Percentiles rank a stretch among this genome's conserved stretches.
Conservation (phyloP, 1,139 yeast species). For the Suhomyces anneliseae region DNA sequence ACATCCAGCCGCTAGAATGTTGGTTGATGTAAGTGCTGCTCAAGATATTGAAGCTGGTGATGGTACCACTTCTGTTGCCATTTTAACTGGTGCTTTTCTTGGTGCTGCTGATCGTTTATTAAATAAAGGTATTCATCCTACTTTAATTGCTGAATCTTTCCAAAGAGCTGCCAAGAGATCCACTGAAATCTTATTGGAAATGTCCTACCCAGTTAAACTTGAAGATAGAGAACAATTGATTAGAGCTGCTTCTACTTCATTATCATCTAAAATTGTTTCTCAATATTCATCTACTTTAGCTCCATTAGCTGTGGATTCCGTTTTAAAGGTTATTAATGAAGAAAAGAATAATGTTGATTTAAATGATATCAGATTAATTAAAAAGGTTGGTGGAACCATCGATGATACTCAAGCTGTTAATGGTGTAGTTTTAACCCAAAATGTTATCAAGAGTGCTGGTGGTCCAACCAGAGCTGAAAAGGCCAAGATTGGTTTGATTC, state of each 20-base stretch:
- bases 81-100: slow-evolving; percentile 87
- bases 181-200: slow-evolving; percentile 78
- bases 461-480: slow-evolving; percentile 96
- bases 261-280: slow-evolving; percentile 91
- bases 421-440: slow-evolving; percentile 92
- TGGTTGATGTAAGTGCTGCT: slow-evolving; percentile 95
- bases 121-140: slow-evolving; percentile 92
- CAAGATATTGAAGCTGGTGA: slow-evolving; percentile 99
- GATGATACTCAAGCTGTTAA: slow-evolving; percentile 93
- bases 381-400: slow-evolving; percentile 95
- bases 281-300: slow-evolving; percentile 84
- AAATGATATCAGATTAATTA: slow-evolving; percentile 82
- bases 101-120: slow-evolving; percentile 93
- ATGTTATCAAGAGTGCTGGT: slow-evolving; percentile 84
- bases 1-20: slow-evolving; percentile 98
- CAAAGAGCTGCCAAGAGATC: slow-evolving; percentile 90
- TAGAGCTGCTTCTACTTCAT: slow-evolving; percentile 92
- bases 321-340: slow-evolving; percentile 68
- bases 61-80: slow-evolving; percentile 97
- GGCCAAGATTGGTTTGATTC: slow-evolving; percentile 88
- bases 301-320: slow-evolving; percentile 94
- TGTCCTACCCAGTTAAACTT: slow-evolving; percentile 77
- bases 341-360: slow-evolving; percentile 73
- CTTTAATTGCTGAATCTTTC: slow-evolving; percentile 90
- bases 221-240: slow-evolving; percentile 77